Conservation (phyloP, 2,329 filamentous ascomycete species). For the Ophiostoma quercus region DNA sequence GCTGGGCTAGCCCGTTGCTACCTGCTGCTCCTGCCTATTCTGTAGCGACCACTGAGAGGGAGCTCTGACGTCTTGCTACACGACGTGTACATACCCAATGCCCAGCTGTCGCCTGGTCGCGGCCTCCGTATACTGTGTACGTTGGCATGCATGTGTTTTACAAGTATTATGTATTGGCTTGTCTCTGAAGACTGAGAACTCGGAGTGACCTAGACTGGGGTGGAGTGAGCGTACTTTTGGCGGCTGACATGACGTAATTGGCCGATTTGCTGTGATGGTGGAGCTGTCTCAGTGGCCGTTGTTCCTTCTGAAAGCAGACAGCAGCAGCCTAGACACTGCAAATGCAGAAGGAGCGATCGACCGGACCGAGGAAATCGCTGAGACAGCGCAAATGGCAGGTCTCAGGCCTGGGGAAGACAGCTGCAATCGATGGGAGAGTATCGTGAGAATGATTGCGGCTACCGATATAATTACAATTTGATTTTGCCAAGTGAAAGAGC, state of each 20-base stretch:
- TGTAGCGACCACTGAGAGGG: neutral
- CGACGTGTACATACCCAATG: neutral
- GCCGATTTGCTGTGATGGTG: neutral
- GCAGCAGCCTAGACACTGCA: neutral
- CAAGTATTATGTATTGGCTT: neutral
- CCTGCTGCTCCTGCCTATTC: constrained; percentile 4
- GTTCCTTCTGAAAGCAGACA: neutral
- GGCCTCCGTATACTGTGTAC: neutral
- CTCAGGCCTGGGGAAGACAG: neutral
- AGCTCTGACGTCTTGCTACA: neutral
- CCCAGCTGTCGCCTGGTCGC: neutral
- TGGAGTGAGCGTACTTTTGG: neutral
- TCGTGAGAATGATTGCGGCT: neutral
- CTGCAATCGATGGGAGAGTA: neutral
- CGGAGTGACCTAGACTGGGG: neutral
- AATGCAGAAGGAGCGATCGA: neutral
- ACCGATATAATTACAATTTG: neutral
- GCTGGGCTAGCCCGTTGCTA: neutral
- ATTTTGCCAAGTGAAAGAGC: neutral
- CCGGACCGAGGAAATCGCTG: neutral
- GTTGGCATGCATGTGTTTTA: constrained; percentile 4
- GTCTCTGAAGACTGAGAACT: neutral
- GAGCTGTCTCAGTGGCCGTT: constrained; percentile 2
- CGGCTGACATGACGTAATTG: constrained; percentile 6
- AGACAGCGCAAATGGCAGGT: neutral